Evolutionary conservation across 108 stramenopile genomes (phyloP).

Genomic region (Stephanodiscus minutulus): DNA sequence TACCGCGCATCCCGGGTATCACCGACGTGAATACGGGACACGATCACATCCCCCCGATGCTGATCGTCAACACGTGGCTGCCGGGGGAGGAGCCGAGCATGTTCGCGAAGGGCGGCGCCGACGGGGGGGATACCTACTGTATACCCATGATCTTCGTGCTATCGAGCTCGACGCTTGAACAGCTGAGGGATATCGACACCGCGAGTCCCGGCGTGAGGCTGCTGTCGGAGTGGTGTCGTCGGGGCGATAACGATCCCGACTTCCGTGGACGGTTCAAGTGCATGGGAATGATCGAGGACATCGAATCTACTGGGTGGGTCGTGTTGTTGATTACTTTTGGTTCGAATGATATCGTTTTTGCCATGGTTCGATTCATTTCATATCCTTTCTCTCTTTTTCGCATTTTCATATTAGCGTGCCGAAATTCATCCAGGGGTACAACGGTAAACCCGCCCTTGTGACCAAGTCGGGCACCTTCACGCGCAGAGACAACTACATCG

Average conservation of each 20-base stretch:
- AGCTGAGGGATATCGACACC: slow-evolving; percentile 56
- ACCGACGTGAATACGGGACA: slow-evolving; percentile 56
- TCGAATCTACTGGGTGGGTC: slow-evolving; percentile 46
- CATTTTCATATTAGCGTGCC: slow-evolving; percentile 37
- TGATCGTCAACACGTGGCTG: slow-evolving; percentile 49
- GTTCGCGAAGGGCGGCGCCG: slow-evolving; percentile 37
- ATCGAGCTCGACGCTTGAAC: slow-evolving; percentile 49
- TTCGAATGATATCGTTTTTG: background rate
- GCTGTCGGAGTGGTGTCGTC: slow-evolving; percentile 58
- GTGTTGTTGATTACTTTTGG: background rate
- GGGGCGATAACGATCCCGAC: slow-evolving; percentile 53
- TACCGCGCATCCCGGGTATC: slow-evolving; percentile 49
- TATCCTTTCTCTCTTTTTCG: background rate
- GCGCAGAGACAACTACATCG: slow-evolving; percentile 53
- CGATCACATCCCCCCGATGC: slow-evolving; percentile 54
- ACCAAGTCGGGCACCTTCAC: slow-evolving; percentile 58
- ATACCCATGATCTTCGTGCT: slow-evolving; percentile 56
- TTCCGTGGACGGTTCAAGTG: slow-evolving; percentile 66
- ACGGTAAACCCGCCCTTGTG: slow-evolving; percentile 66
- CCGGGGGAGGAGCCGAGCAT: slow-evolving; percentile 53
- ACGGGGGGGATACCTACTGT: slow-evolving; percentile 43
- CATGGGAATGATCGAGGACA: slow-evolving; percentile 54
- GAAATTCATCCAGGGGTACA: slow-evolving; percentile 56
- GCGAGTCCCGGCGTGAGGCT: slow-evolving; percentile 64
- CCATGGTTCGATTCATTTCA: background rate